Percentiles rank a stretch among this genome's conserved stretches.
These are phyloP conservation scores for Lodderomyces parapsilosis DNA, from an alignment of 1,139 yeast genomes.

Conservation along the genomic window DNA sequence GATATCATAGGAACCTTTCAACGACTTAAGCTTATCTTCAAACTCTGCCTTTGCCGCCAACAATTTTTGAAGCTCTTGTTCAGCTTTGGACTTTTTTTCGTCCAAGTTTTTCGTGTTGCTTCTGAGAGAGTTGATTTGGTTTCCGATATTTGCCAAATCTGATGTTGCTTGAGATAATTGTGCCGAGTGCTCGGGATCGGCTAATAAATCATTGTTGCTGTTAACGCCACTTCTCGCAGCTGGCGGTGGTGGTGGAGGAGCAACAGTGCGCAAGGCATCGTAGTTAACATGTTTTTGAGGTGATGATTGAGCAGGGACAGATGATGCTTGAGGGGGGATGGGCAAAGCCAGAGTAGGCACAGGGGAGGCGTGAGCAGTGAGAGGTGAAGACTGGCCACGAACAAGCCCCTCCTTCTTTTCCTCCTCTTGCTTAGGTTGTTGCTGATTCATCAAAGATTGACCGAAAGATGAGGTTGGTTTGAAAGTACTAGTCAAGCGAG, in stretches of 20 bases:
- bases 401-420: not conserved
- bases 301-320: too few relatives aligned
- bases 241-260: constrained; percentile 33
- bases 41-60: constrained; percentile 67
- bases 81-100: constrained; percentile 72
- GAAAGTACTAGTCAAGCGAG: constrained; percentile 41
- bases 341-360: not conserved
- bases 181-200: constrained; percentile 56
- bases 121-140: constrained; percentile 77
- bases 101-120: constrained; percentile 70
- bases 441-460: constrained; percentile 48
- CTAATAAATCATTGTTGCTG: constrained; percentile 49
- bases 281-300: constrained; percentile 33
- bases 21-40: constrained; percentile 62
- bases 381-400: not conserved
- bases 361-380: not conserved
- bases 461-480: constrained; percentile 72
- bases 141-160: constrained; percentile 83
- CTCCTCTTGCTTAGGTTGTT: constrained; percentile 13
- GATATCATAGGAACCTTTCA: constrained; percentile 71
- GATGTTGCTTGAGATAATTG: constrained; percentile 77
- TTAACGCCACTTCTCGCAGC: constrained; percentile 15
- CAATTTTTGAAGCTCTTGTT: constrained; percentile 68
- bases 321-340: too few relatives aligned
- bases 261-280: constrained; percentile 48